Percentiles rank a stretch among this genome's conserved stretches.
These are phyloP conservation scores for Nigrograna mackinnonii DNA, from an alignment of 2,329 filamentous ascomycete genomes.

Conservation along the genomic window DNA sequence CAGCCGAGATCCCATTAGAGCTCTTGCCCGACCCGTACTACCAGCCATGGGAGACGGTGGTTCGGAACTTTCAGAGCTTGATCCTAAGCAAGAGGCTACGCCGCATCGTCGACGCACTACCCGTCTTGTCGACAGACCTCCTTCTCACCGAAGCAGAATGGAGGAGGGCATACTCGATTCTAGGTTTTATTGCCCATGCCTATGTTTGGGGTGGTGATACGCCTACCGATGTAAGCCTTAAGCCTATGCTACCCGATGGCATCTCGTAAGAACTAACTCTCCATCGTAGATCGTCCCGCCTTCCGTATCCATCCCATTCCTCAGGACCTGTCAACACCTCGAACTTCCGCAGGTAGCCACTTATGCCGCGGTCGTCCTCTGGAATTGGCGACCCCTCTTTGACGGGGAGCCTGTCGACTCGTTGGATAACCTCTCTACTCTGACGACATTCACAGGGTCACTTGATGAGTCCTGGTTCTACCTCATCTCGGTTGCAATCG, in stretches of 20 bases:
- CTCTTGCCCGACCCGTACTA: conserved; percentile 88
- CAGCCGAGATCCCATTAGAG: conserved; percentile 77
- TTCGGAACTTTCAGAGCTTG: conserved; percentile 82
- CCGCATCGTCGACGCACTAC: conserved; percentile 76
- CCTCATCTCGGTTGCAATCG: conserved; percentile 91
- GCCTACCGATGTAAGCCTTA: conserved; percentile 66
- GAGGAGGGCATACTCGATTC: conserved; percentile 80
- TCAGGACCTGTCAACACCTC: conserved; percentile 74
- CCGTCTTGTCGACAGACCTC: conserved; percentile 79
- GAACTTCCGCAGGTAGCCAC: conserved; percentile 92
- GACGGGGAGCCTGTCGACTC: conserved; percentile 78
- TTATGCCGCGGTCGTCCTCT: conserved; percentile 87
- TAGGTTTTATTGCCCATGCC: conserved; percentile 79
- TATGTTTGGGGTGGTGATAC: conserved; percentile 87
- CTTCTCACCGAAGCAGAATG: conserved; percentile 87
- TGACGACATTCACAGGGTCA: conserved; percentile 90
- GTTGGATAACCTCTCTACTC: conserved; percentile 83
- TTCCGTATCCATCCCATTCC: conserved; percentile 79
- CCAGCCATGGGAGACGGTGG: conserved; percentile 88
- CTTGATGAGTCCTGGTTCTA: conserved; percentile 99
- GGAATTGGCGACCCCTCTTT: conserved; percentile 97
- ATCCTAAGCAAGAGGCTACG: conserved; percentile 84
- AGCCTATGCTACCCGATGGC: conserved; percentile 2
- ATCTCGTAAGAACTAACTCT: conserved; percentile 14
- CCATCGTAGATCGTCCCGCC: conserved; percentile 68